A percentile compares a stretch with the other conserved stretches of the same genome.
These are phyloP conservation scores for Plenodomus lindquistii DNA, from an alignment of 2,329 filamentous ascomycete species.

Conservation along the genomic window DNA sequence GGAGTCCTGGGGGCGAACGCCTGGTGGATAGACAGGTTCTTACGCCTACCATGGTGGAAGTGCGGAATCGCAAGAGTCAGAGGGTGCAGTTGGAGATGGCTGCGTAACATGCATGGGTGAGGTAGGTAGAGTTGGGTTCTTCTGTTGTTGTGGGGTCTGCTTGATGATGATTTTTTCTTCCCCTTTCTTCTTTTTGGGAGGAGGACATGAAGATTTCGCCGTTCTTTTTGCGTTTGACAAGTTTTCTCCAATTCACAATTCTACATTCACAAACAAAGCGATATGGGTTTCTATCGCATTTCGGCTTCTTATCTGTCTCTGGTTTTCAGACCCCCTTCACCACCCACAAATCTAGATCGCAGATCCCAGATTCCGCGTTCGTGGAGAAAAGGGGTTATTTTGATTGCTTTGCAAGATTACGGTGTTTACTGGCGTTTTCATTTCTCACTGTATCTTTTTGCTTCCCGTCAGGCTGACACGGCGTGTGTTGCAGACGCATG, in stretches of 20 bases:
- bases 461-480: neutral
- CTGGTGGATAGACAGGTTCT: conserved; percentile 33
- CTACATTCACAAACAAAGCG: no score
- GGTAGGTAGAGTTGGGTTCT: neutral
- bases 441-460: neutral
- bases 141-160: neutral
- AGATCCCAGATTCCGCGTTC: no score
- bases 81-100: conserved; percentile 25
- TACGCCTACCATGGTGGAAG: conserved; percentile 42
- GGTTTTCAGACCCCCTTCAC: no score
- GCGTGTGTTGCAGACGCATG: neutral
- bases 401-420: no score
- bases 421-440: no score
- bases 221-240: no score
- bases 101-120: neutral
- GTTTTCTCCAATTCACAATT: no score
- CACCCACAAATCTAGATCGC: no score
- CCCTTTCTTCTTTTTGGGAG: neutral
- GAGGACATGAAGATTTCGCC: no score
- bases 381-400: no score
- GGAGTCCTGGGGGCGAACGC: conserved; percentile 11
- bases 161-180: neutral
- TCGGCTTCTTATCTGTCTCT: no score
- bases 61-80: conserved; percentile 42
- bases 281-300: no score